Evolutionary conservation across 257 asterid genomes (phyloP), one percentile per base, ranked within the genome.

Genomic region (Solanum sejunctum): DNA sequence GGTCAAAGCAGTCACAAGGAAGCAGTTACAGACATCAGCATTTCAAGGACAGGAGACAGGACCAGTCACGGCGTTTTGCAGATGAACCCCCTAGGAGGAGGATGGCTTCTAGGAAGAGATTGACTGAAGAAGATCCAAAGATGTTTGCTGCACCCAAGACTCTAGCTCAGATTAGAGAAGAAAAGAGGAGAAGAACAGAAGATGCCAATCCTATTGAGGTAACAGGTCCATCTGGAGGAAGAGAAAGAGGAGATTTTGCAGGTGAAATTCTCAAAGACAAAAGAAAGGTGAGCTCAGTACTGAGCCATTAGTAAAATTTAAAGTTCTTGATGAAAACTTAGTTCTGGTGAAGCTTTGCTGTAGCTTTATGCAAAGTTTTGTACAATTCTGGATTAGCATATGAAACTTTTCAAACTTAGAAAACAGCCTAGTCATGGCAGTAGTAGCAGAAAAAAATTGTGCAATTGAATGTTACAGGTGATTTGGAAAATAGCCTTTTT

Each of bases 91-190:
- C 84, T 12, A 70, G 82, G 66, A 86, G 80, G 84, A 56, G 73
- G 82, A 56, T 41, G 47, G 79, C 17, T 81, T 79, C 85, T 57
- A 86, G 81, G 60, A 84, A 87, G 75, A 84, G 85, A 78, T 72
- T 55, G 18, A 15, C 70, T 9, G 87, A 87, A 69, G 83, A 43
- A 23, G 3, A 20, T 58, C 66, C 66, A 58, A 23, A n/a, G 66
- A n/a, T 23, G 7, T 58, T 58, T 58, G 10, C 28, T 13, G 92
- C 86, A 18, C 91, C 92, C 2, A 90, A 90, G 86, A 85, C 90
- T 45, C 86, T 88, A 28, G 83, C 89, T 43, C 88, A 90, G 73
- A 87, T 90, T 54, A 90, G 84, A 86, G 89, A 86, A 80, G 92
- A 84, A 80, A 90, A 90, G 89, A 63, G 43, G 32, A 88, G 72